Percentiles rank a stretch among this genome's conserved stretches.
Conservation (phyloP, 768 basidiomycete species). For the Termitomyces sp. region DNA sequence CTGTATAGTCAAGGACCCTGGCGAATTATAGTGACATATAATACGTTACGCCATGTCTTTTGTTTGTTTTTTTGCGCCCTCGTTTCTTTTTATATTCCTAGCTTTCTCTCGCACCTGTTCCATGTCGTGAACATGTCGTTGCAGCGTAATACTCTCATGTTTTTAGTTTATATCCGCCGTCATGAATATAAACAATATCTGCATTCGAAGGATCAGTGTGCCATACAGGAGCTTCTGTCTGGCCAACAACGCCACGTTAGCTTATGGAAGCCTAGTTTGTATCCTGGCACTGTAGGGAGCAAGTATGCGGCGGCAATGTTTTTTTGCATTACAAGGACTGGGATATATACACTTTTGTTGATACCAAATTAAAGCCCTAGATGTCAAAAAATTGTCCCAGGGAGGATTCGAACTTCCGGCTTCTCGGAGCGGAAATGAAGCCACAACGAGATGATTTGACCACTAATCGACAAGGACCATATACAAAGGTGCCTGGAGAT, state of each 20-base stretch:
- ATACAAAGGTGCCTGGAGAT: too few species aligned
- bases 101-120: not conserved
- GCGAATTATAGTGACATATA: not conserved
- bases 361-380: too few species aligned
- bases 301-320: too few species aligned
- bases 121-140: not conserved
- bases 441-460: conserved; percentile 22
- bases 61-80: not conserved
- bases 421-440: conserved; percentile 15
- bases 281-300: too few species aligned
- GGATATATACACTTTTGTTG: too few species aligned
- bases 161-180: conserved; percentile 8
- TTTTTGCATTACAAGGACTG: too few species aligned
- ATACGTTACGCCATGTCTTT: not conserved
- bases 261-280: too few species aligned
- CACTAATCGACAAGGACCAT: conserved; percentile 19
- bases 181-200: not conserved
- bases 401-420: conserved; percentile 28
- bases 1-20: conserved; percentile 11
- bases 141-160: conserved; percentile 2
- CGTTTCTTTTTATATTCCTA: conserved; percentile 1
- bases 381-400: conserved; percentile 19
- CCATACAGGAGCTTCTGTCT: too few species aligned
- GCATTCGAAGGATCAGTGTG: not conserved
- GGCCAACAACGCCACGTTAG: too few species aligned